Evolutionary conservation across 805 yeast genomes (phyloP).

Genomic region (Dipodascopsis tothii): DNA sequence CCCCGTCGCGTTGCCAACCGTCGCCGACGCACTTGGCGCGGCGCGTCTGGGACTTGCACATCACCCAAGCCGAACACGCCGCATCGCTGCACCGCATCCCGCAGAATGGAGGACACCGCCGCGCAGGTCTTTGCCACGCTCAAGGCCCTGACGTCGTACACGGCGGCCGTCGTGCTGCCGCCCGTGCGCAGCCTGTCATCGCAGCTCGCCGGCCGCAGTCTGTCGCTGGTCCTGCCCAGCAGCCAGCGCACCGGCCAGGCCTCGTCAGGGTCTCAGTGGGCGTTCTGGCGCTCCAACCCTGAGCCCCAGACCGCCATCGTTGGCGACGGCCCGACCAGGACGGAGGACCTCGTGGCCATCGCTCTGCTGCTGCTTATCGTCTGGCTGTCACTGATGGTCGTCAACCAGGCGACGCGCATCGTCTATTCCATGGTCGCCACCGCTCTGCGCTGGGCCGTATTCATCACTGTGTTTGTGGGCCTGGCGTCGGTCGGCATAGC

Average conservation of each 20-base stretch:
- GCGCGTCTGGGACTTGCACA: no score
- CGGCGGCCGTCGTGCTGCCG: neutral
- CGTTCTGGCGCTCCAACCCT: neutral
- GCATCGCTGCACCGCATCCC: neutral
- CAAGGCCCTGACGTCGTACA: neutral
- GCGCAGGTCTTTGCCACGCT: neutral
- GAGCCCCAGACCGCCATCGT: no score
- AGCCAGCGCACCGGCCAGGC: neutral
- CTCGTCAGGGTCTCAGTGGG: neutral
- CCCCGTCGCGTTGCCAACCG: no score
- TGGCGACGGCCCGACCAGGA: neutral
- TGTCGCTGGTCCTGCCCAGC: neutral
- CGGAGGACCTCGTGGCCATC: conserved; percentile 14
- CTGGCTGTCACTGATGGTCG: conserved; percentile 21
- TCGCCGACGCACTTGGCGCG: no score
- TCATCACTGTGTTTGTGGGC: conserved; percentile 1
- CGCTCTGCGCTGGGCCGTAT: conserved; percentile 10
- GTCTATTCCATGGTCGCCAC: conserved; percentile 17
- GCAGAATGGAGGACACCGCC: neutral
- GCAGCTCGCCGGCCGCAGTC: neutral
- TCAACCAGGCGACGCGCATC: conserved; percentile 19
- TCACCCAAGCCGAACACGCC: no score
- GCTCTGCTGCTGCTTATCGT: conserved; percentile 16
- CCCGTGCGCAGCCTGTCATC: neutral
- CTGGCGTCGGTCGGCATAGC: neutral